Evolutionary conservation across 768 basidiomycete species (phyloP).

Genomic region (Suillus lakei): DNA sequence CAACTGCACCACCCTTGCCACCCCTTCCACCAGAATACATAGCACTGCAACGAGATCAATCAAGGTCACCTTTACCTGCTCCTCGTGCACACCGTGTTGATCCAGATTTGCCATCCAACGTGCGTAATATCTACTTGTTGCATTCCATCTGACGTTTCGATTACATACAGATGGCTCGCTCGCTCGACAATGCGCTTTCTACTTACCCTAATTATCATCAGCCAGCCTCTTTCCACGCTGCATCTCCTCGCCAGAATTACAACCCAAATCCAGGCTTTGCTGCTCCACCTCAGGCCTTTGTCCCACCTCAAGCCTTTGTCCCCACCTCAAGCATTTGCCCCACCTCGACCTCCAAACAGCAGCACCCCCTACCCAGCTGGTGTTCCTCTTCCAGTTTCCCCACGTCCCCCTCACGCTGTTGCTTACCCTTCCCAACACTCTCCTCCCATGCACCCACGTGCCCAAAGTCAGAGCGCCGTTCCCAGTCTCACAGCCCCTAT

Average conservation of each 20-base stretch:
- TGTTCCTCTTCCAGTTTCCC: constrained; percentile 26
- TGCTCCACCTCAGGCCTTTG: constrained; percentile 12
- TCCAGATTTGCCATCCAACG: constrained; percentile 64
- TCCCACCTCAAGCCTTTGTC: too few species aligned
- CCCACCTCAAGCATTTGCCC: too few species aligned
- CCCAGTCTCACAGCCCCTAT: constrained; percentile 70
- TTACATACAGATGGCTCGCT: constrained; percentile 62
- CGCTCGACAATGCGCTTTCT: constrained; percentile 54
- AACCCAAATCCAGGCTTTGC: constrained; percentile 20
- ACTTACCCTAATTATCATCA: constrained; percentile 24
- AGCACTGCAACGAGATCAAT: constrained; percentile 25
- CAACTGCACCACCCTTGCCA: constrained; percentile 56
- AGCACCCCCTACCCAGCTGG: too few species aligned
- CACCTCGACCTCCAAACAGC: too few species aligned
- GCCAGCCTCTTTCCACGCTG: constrained; percentile 21
- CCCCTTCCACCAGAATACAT: constrained; percentile 49
- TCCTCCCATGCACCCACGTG: constrained; percentile 28
- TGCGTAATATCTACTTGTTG: constrained; percentile 39
- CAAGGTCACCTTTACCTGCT: constrained; percentile 59
- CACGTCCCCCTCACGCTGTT: constrained; percentile 10
- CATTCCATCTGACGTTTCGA: constrained; percentile 18
- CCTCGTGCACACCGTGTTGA: constrained; percentile 69
- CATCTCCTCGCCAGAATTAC: constrained; percentile 25
- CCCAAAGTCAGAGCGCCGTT: constrained; percentile 21
- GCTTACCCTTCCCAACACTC: constrained; percentile 4